These are phyloP conservation scores for Trichoderma koningiopsis DNA, from an alignment of 2,329 filamentous ascomycete genomes.

Conservation along the genomic window DNA sequence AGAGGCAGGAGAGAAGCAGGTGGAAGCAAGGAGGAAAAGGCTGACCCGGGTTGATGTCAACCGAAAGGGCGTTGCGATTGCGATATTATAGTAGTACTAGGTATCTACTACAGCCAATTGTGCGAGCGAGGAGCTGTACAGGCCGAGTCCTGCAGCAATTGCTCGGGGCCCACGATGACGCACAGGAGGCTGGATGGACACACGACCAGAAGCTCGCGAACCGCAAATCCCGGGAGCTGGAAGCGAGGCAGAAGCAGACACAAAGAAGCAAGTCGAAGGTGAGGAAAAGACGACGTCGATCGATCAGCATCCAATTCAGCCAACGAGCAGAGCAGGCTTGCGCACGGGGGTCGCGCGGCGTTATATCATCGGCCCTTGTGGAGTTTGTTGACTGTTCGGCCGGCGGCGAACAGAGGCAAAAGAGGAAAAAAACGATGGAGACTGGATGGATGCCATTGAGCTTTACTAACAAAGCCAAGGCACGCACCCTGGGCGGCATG, in stretches of 20 bases:
- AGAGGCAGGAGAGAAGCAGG: background rate
- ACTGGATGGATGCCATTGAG: background rate
- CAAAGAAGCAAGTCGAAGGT: background rate
- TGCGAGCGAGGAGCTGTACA: background rate
- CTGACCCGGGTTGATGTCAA: background rate
- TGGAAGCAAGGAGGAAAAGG: background rate
- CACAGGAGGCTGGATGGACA: background rate
- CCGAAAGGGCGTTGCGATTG: background rate
- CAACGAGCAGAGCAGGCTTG: constrained; percentile 10
- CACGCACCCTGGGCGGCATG: background rate
- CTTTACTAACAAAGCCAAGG: background rate
- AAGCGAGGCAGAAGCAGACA: background rate
- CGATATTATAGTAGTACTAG: background rate
- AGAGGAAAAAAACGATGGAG: background rate
- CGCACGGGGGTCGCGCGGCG: constrained; percentile 1
- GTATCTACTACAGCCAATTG: too few species aligned
- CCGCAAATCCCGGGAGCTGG: background rate
- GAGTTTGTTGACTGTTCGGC: background rate
- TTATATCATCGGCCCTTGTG: constrained; percentile 12
- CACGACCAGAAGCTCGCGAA: background rate
- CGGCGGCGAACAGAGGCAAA: background rate
- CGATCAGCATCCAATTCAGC: constrained; percentile 3
- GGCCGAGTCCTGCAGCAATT: background rate
- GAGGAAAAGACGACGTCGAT: background rate
- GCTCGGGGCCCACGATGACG: constrained; percentile 7